Evolutionary conservation across 2,329 filamentous ascomycete genomes (phyloP), one percentile per base, ranked within the genome.

Genomic region (Scytalidium sp.): DNA sequence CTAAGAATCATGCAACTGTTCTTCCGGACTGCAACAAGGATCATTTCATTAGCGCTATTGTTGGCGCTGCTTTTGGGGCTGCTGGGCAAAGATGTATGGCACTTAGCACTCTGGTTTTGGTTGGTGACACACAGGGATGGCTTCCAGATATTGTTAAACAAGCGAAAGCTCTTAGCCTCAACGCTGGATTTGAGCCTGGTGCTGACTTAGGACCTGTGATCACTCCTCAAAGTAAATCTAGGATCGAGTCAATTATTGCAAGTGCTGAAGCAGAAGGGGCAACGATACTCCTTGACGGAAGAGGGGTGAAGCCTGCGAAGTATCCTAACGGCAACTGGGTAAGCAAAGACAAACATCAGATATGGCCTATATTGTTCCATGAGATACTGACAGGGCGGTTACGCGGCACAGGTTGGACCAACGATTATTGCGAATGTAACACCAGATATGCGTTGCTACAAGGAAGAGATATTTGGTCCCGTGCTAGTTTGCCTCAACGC

Each of bases 21-120:
- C 79, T 91, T 53, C 88, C 88, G 7, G 88, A 92, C 73, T 87
- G 83, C 77, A 90, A 91, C 76, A 91, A 90, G 81, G 90, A 92
- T 75, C 86, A 90, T 60, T 88, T 90, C 59, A 72, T 92, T 64
- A 91, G 91, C 72, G 84, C 86, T 41, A 87, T 92, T 54, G 80
- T 87, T 6, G 88, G 88, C 54, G 88, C 88, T 19, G 88, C 88
- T 13, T 92, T 92, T 58, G 88, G 88, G 55, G 88, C 88, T 53
- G 88, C 88, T n/a, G 88, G 88, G 21, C 88, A 92, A 75, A 78
- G 88, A 52, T 92, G 88, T 71, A 92, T 92, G 88, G 88, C 88
- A 15, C 75, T 92, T 52, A 89, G 84, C 65, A 90, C 87, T 1
- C 74, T 90, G 15, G 88, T 92, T 61, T 83, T 89, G 72, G 84